Conservation (phyloP, 2,329 filamentous ascomycete genomes). For the Arachnopeziza araneosa region DNA sequence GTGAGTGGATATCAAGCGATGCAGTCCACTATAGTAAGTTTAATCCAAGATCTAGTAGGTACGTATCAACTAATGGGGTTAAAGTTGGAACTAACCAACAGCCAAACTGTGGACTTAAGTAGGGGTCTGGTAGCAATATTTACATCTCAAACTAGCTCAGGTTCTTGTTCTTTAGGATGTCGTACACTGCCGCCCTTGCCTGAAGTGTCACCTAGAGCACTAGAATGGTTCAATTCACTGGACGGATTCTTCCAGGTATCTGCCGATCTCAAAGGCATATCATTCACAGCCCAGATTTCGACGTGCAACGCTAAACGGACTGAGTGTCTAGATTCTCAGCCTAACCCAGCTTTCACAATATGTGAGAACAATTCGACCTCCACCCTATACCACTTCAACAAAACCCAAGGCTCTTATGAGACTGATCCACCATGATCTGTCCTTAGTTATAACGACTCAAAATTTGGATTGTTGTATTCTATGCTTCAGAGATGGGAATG, state of each 20-base stretch:
- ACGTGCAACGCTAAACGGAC: neutral
- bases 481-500: neutral
- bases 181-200: neutral
- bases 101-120: neutral
- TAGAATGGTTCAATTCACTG: neutral
- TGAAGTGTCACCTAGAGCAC: neutral
- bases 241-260: neutral
- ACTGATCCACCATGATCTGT: neutral
- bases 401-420: neutral
- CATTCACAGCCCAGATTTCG: neutral
- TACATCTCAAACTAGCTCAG: neutral
- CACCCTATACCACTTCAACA: neutral
- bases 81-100: neutral
- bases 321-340: neutral
- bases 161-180: neutral
- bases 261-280: neutral
- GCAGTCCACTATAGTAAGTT: neutral
- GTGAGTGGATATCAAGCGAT: slow-evolving; percentile 1
- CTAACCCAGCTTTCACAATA: neutral
- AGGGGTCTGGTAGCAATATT: neutral
- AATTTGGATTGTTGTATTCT: neutral
- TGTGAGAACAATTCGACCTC: neutral
- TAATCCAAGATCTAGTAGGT: neutral
- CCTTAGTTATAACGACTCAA: neutral
- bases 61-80: neutral